These are phyloP conservation scores for Fusarium virguliforme DNA, from an alignment of 2,329 filamentous ascomycete species.

Conservation along the genomic window DNA sequence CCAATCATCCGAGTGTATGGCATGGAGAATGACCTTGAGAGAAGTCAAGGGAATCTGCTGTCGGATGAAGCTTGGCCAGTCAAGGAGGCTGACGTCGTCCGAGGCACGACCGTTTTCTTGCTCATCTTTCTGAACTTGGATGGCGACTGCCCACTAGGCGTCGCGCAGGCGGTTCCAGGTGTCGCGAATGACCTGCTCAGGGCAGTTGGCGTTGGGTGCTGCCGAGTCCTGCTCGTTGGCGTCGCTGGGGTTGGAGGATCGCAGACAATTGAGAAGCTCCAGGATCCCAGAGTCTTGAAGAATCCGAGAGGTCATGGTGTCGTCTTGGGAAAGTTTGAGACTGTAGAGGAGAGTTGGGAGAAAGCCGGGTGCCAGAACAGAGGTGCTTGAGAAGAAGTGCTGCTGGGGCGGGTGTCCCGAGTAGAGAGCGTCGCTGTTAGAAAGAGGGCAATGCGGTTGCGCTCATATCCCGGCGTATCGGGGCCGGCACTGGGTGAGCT, in stretches of 20 bases:
- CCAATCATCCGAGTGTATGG: slow-evolving; percentile 25
- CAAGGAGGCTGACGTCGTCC: slow-evolving; percentile 12
- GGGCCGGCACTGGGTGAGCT: neutral
- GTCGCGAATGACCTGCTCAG: slow-evolving; percentile 15
- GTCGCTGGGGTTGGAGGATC: slow-evolving; percentile 9
- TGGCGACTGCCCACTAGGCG: slow-evolving; percentile 17
- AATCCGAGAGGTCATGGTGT: slow-evolving; percentile 19
- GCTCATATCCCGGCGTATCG: neutral
- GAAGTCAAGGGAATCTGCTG: slow-evolving; percentile 22
- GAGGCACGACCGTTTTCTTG: slow-evolving; percentile 6
- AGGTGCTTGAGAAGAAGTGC: neutral
- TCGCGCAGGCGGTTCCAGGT: slow-evolving; percentile 19
- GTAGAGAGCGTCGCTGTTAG: neutral
- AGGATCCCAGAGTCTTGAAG: slow-evolving; percentile 16
- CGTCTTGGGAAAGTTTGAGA: neutral
- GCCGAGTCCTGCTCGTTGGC: neutral
- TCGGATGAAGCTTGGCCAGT: slow-evolving; percentile 19
- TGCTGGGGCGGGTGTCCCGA: no score
- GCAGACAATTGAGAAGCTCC: slow-evolving; percentile 18
- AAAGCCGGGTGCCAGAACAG: neutral
- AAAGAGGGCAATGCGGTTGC: neutral
- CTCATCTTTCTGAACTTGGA: slow-evolving; percentile 17
- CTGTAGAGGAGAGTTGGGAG: neutral
- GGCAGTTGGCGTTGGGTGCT: slow-evolving; percentile 12
- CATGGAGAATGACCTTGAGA: slow-evolving; percentile 22